Conservation (phyloP, 306 rosid genomes). For the Canavalia ensiformis region DNA sequence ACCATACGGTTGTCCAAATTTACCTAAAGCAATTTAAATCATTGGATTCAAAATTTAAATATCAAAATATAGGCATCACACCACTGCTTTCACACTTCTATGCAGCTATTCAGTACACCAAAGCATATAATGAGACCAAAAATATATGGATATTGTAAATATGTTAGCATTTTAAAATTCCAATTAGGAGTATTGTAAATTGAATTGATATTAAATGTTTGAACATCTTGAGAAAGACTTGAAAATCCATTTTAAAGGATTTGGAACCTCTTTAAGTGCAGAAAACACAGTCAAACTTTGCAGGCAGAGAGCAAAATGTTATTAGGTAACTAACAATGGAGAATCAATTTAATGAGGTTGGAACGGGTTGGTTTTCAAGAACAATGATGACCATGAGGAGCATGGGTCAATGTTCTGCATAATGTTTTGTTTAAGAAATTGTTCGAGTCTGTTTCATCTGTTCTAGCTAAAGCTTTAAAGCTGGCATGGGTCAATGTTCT, state of each 20-base stretch:
- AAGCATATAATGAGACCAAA: constrained; percentile 1
- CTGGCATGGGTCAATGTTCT: not conserved
- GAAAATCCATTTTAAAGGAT: no score
- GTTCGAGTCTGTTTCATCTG: not conserved
- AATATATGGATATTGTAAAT: not conserved
- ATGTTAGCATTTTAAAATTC: constrained; percentile 22
- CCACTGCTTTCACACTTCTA: not conserved
- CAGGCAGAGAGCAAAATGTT: no score
- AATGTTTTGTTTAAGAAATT: not conserved
- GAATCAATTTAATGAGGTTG: not conserved
- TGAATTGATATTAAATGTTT: no score
- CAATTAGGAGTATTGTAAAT: not conserved
- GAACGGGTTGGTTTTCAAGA: no score
- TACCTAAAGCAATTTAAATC: not conserved
- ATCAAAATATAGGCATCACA: constrained; percentile 35
- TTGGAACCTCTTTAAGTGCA: no score
- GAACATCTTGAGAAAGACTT: no score
- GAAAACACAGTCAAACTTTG: no score
- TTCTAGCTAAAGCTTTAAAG: not conserved
- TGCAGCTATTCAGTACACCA: not conserved
- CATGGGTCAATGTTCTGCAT: no score
- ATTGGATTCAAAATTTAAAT: not conserved
- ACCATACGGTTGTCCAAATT: not conserved
- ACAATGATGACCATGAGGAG: no score
- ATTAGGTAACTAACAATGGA: no score